These are phyloP conservation scores for Quillaja saponaria DNA, from an alignment of 306 rosid species.

Conservation along the genomic window DNA sequence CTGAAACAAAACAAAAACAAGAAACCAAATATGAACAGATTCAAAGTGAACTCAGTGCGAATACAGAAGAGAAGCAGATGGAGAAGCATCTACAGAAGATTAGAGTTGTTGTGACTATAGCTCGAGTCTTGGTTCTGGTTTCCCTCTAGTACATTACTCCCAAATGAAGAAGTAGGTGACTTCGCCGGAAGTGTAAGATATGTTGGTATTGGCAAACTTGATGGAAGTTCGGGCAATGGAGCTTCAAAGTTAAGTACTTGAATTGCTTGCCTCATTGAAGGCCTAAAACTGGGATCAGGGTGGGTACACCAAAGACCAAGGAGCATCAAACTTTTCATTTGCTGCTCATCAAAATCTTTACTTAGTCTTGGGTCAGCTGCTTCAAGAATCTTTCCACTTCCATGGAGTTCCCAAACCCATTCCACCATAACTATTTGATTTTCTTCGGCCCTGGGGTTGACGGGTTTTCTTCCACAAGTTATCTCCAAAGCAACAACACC, in stretches of 20 bases:
- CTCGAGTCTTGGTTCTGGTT: conserved; percentile 12
- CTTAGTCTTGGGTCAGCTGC: conserved; percentile 31
- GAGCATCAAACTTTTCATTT: conserved; percentile 34
- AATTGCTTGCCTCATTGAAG: conserved; percentile 39
- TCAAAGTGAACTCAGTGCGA: background rate
- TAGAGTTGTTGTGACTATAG: conserved; percentile 9
- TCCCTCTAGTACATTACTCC: conserved; percentile 1
- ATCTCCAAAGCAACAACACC: conserved; percentile 44
- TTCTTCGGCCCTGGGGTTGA: conserved; percentile 23
- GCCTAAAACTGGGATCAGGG: conserved; percentile 37
- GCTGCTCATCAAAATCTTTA: conserved; percentile 30
- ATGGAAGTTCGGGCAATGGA: conserved; percentile 34
- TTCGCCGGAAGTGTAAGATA: conserved; percentile 13
- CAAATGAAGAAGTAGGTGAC: background rate
- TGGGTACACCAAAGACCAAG: conserved; percentile 54
- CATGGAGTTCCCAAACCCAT: conserved; percentile 49
- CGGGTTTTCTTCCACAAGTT: conserved; percentile 36
- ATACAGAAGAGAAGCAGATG: conserved; percentile 27
- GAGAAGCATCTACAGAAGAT: conserved; percentile 29
- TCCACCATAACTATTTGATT: conserved; percentile 27
- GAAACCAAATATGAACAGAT: no score
- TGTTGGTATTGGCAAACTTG: conserved; percentile 42
- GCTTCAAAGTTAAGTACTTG: conserved; percentile 42
- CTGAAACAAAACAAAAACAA: no score
- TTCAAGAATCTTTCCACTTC: conserved; percentile 28